Conservation (phyloP, 768 basidiomycete genomes). For the Rhizopogon roseolus region DNA sequence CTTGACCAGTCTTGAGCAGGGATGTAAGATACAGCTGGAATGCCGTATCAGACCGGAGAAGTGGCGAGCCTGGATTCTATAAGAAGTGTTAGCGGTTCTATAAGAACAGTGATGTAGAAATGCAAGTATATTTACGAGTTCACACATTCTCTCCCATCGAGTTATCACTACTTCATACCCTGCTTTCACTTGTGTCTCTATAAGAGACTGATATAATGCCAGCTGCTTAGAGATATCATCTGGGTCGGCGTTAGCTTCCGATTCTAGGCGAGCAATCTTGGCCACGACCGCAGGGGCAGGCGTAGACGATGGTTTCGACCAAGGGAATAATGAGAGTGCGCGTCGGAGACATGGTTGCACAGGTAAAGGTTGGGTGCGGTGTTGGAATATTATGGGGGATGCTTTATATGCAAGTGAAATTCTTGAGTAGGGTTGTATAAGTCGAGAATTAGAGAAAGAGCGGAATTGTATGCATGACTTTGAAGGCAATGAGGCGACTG, state of each 20-base stretch:
- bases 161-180: constrained; percentile 70
- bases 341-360: constrained; percentile 18
- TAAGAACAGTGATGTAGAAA: neutral
- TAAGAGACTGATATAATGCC: constrained; percentile 60
- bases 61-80: constrained; percentile 65
- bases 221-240: constrained; percentile 68
- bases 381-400: constrained; percentile 16
- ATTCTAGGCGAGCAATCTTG: constrained; percentile 68
- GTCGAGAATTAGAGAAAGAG: constrained; percentile 11
- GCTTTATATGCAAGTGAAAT: constrained; percentile 1
- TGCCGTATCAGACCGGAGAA: constrained; percentile 64
- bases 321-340: constrained; percentile 25
- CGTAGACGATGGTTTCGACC: constrained; percentile 34
- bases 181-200: constrained; percentile 57
- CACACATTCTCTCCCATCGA: constrained; percentile 80
- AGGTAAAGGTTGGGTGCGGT: constrained; percentile 38
- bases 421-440: constrained; percentile 12
- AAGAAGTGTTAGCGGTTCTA: constrained; percentile 4
- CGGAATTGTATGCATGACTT: constrained; percentile 7
- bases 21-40: constrained; percentile 75
- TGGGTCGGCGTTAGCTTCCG: constrained; percentile 70
- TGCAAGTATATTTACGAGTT: constrained; percentile 57
- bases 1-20: constrained; percentile 54
- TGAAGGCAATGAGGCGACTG: constrained; percentile 4
- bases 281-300: constrained; percentile 67